Base-by-base conservation (phyloP, 352 stramenopile genomes). In the Halophytophthora polymorphica region DNA sequence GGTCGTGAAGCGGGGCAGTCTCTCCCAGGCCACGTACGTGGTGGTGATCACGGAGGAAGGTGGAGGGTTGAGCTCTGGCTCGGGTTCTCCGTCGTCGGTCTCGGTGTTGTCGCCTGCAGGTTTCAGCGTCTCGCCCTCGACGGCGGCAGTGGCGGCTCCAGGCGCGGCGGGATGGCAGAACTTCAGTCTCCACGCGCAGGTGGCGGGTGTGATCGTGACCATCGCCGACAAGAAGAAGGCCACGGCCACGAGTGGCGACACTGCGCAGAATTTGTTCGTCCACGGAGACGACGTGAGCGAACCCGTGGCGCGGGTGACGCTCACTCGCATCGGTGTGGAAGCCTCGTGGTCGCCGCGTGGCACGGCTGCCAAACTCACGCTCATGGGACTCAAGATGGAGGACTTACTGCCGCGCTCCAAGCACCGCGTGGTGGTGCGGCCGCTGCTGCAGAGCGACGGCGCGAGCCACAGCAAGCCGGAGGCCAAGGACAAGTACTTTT, bases 351-450 rank as follows among this genome's bases (percentile, higher is more conserved):
- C 77, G 11, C 61, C 48, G 21, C 57, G 69, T 19, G 60, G 66
- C 5, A 86, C 69, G 33, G 65, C 69, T 36, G 75, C 71, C 0
- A 86, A 90, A 36, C 18, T 93, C 25, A 86, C 77, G 17, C 51
- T 91, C n/a, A 82, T 82, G 66, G 76, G 77, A n/a, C 60, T 93
- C 3, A 73, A 84, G 38, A 53, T 93, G 2, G 80, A 91, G 34
- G 80, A 93, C 38, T 61, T 93, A 18, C 53, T 91, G 22, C 57
- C 67, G 17, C 50, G 64, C 8, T 85, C 78, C 8, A 89, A 86
- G 42, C 75, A 89, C 49, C 77, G 78, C 1, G 51, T 87, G 1
- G 81, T 91, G 15, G 44, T 93, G 31, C 64, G 78, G 14, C 81
- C 83, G 6, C 69, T 88, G 34, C 36, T 64, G 13, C 57, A 56